Evolutionary conservation across 768 basidiomycete species (phyloP).

Genomic region (Suillus spraguei): DNA sequence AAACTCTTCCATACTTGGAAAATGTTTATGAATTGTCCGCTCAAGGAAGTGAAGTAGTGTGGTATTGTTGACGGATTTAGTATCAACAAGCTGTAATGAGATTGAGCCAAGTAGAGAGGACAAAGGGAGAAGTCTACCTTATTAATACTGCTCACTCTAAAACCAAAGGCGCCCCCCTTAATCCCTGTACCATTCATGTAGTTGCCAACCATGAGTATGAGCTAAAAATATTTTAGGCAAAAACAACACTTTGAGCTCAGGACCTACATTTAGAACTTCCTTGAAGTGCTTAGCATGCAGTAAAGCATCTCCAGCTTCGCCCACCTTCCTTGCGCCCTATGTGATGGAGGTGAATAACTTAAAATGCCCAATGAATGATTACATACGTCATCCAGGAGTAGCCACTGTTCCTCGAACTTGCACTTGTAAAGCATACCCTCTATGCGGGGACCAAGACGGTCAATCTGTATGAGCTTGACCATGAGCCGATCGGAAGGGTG

Average conservation of each 20-base stretch:
- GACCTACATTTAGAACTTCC: slow-evolving; percentile 75
- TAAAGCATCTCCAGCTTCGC: slow-evolving; percentile 78
- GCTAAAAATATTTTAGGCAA: slow-evolving; percentile 38
- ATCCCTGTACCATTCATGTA: slow-evolving; percentile 97
- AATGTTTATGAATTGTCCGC: slow-evolving; percentile 83
- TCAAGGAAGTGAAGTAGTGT: slow-evolving; percentile 95
- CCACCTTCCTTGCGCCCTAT: slow-evolving; percentile 80
- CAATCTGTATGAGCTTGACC: slow-evolving; percentile 95
- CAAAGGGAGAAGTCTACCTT: slow-evolving; percentile 53
- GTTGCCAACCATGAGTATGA: slow-evolving; percentile 95
- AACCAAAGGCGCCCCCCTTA: slow-evolving; percentile 96
- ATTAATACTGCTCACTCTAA: slow-evolving; percentile 97
- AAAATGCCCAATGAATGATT: background rate
- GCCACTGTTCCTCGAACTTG: slow-evolving; percentile 84
- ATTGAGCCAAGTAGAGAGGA: slow-evolving; percentile 6
- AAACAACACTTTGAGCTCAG: slow-evolving; percentile 23
- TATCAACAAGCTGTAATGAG: slow-evolving; percentile 81
- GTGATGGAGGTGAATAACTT: background rate
- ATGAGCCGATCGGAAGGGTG: slow-evolving; percentile 95
- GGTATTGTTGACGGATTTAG: slow-evolving; percentile 93
- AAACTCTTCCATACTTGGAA: slow-evolving; percentile 86
- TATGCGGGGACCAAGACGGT: slow-evolving; percentile 83
- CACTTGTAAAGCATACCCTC: slow-evolving; percentile 95
- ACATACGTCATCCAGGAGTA: slow-evolving; percentile 78
- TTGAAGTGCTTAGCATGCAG: slow-evolving; percentile 87